Evolutionary conservation across 495 filamentous ascomycete species (phyloP).

Genomic region (Lophiostoma macrostomum): DNA sequence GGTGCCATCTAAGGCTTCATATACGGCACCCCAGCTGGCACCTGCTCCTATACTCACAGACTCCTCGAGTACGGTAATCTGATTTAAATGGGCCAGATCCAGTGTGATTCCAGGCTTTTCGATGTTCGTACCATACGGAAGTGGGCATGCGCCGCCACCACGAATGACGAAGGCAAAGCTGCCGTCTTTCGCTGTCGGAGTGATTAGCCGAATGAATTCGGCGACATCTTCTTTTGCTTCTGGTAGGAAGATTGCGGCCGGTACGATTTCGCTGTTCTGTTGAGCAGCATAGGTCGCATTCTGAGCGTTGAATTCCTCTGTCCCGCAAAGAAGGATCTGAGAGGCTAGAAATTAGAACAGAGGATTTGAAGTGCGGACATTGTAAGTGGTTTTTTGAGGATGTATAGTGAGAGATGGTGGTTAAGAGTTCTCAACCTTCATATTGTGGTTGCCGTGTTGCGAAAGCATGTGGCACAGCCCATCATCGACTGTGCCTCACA

Average conservation of each 20-base stretch:
- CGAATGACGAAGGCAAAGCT: not conserved
- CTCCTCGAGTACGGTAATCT: not conserved
- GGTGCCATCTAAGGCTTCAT: not conserved
- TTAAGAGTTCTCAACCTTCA: too few species aligned
- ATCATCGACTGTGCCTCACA: too few species aligned
- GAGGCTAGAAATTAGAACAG: not conserved
- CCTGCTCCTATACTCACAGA: not conserved
- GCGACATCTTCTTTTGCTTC: not conserved
- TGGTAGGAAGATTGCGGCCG: slow-evolving; percentile 1
- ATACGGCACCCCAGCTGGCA: not conserved
- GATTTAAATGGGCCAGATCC: not conserved
- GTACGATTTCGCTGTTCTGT: not conserved
- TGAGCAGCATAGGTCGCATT: not conserved
- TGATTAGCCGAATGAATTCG: not conserved
- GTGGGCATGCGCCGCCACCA: not conserved
- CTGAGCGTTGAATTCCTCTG: not conserved
- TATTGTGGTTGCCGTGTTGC: too few species aligned
- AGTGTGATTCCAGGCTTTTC: not conserved
- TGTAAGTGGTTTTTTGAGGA: too few species aligned
- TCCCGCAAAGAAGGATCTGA: not conserved
- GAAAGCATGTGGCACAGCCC: too few species aligned
- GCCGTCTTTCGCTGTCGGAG: not conserved
- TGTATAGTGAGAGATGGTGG: too few species aligned
- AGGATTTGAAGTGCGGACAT: too few species aligned
- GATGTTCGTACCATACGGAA: not conserved